Conservation (phyloP, 2,329 filamentous ascomycete species). For the Diaporthe ilicicola region DNA sequence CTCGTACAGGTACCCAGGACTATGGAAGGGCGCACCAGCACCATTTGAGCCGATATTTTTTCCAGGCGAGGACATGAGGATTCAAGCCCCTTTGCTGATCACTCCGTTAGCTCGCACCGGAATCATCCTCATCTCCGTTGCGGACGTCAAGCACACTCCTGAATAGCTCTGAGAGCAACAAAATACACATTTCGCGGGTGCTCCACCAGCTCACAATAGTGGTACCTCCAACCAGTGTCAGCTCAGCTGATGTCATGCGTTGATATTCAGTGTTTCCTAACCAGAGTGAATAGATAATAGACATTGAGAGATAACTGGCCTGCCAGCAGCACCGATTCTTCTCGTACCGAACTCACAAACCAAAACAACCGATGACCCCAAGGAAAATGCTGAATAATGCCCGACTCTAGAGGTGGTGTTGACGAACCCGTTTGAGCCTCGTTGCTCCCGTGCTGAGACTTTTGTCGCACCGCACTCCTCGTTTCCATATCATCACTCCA, state of each 20-base stretch:
- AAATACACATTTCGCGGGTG: neutral
- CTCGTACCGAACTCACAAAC: neutral
- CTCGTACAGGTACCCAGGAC: too few species aligned
- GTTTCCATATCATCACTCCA: neutral
- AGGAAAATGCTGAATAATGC: conserved; percentile 13
- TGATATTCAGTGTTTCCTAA: conserved; percentile 6
- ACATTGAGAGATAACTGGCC: conserved; percentile 21
- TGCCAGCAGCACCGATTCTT: conserved; percentile 18
- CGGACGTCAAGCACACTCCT: neutral
- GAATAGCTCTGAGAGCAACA: neutral
- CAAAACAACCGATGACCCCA: neutral
- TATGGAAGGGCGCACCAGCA: neutral
- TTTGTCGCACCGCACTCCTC: neutral
- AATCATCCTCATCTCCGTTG: too few species aligned
- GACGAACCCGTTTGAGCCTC: neutral
- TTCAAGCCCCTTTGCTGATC: too few species aligned
- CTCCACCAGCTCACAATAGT: neutral
- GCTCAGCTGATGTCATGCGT: neutral
- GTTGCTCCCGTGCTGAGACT: neutral
- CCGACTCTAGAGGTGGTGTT: neutral
- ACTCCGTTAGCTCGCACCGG: neutral
- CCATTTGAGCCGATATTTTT: too few species aligned
- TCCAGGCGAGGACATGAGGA: neutral
- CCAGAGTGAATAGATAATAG: conserved; percentile 11
- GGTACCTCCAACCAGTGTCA: neutral